Conservation (phyloP, 1,284 basidiomycete species). For the Coniferiporia sulphurascens region DNA sequence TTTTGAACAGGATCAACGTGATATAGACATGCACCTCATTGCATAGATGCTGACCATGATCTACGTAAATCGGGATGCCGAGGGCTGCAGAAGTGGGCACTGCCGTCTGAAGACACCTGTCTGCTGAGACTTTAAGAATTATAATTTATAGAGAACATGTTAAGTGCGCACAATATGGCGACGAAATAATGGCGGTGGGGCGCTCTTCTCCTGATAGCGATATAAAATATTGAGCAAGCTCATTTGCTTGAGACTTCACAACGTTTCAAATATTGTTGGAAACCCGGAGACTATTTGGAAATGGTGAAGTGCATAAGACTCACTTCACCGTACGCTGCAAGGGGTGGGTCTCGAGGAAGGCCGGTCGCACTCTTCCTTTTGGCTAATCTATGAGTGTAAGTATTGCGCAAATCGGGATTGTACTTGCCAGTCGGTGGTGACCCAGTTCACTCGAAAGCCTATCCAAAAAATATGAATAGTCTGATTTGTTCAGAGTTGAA, state of each 20-base stretch:
- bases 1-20: not conserved
- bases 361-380: constrained; percentile 60
- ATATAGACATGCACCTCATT: not conserved
- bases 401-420: not conserved
- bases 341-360: constrained; percentile 69
- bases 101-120: constrained; percentile 81
- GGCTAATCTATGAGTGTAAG: not conserved
- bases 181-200: constrained; percentile 76
- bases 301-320: constrained; percentile 9
- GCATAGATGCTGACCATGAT: constrained; percentile 55
- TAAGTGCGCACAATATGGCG: constrained; percentile 62
- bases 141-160: not conserved
- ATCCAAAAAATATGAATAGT: constrained; percentile 2
- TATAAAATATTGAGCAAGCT: constrained; percentile 61
- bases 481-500: not conserved
- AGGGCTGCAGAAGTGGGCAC: constrained; percentile 59
- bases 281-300: not conserved
- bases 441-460: constrained; percentile 77
- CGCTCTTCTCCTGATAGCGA: constrained; percentile 61
- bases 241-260: constrained; percentile 66
- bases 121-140: constrained; percentile 32
- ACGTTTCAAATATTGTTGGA: not conserved
- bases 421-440: constrained; percentile 56
- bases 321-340: constrained; percentile 74
- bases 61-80: constrained; percentile 53